Evolutionary conservation across 371 early-diverging fungal species (phyloP), one percentile per base, ranked within the genome.

Genomic region (Gilbertella persicaria): DNA sequence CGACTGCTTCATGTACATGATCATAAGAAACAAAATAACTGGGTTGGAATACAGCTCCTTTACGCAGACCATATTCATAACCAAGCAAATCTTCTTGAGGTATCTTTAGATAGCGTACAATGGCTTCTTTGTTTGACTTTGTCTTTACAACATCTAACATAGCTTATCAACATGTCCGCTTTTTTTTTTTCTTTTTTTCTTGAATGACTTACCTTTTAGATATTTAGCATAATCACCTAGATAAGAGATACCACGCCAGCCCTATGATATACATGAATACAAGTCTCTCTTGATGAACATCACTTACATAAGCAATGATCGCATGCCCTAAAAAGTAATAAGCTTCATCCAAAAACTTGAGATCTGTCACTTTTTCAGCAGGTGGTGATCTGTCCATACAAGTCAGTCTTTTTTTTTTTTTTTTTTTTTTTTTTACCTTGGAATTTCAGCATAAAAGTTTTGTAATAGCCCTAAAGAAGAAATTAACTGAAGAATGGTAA

Each of bases 11-110:
- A 42, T 80, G 71, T 8, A 66, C 73, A 12, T 82, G 77, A 55
- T 94, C 94, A 24, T 84, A 66, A 0, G 87, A 83, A 0, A 94
- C 80, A 64, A 87, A 90, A 50, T 92, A 91, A 58, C 86, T 85
- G 0, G 93, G 94, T 35, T 86, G 85, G 41, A 93, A 94, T 10
- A 89, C 87, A 10, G 78, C 74, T 13, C 78, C 78, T 40, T 84
- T 78, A 45, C 81, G 75, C 28, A 84, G 65, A 39, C 82, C 85
- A 57, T 90, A 88, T 57, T 94, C 90, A 58, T 86, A 90, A 0
- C 84, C 87, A 16, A 94, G 63, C 10, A 94, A 62, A 60, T 93
- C 91, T 42, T 87, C 84, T 4, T 76, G 71, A 1, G 80, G 73
- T 4, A 93, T 73, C 6, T 72, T 64, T 25, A 93, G 72, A 47